Evolutionary conservation across 208 protist genomes (phyloP).

Genomic region (Leptomonas seymouri): DNA sequence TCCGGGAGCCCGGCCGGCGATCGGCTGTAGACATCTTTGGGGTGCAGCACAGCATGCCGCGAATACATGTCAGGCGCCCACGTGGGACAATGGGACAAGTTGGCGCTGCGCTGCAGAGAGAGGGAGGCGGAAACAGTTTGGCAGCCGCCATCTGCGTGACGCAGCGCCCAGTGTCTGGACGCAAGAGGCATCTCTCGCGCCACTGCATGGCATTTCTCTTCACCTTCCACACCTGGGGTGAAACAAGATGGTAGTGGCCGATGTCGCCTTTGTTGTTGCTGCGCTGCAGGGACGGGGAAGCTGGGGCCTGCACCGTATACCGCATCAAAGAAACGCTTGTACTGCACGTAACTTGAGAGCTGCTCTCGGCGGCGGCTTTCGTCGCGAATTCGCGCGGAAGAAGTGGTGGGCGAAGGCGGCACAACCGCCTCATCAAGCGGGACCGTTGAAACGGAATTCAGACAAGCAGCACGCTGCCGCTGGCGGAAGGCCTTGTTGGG

Average conservation of each 20-base stretch:
- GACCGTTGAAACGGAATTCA: background rate
- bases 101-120: background rate
- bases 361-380: background rate
- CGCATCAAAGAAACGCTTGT: conserved; percentile 38
- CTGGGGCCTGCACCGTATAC: conserved; percentile 3
- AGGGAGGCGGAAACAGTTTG: background rate
- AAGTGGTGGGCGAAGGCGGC: too few relatives aligned
- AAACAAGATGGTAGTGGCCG: background rate
- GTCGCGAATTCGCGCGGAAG: background rate
- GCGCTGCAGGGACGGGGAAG: background rate
- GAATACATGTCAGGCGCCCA: conserved; percentile 8
- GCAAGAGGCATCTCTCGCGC: too few relatives aligned
- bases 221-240: too few relatives aligned
- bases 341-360: conserved; percentile 20
- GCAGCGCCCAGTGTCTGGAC: background rate
- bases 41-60: conserved; percentile 8
- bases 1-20: too few relatives aligned
- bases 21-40: background rate
- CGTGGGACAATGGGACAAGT: background rate
- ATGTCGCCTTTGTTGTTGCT: background rate
- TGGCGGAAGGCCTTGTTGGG: conserved; percentile 14
- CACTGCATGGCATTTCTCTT: too few relatives aligned
- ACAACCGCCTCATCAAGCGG: too few relatives aligned
- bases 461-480: conserved; percentile 4
- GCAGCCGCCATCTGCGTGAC: background rate